phyloP scores from a whole-genome alignment of 768 basidiomycete species.

The Tephrocybe sp. region DNA sequence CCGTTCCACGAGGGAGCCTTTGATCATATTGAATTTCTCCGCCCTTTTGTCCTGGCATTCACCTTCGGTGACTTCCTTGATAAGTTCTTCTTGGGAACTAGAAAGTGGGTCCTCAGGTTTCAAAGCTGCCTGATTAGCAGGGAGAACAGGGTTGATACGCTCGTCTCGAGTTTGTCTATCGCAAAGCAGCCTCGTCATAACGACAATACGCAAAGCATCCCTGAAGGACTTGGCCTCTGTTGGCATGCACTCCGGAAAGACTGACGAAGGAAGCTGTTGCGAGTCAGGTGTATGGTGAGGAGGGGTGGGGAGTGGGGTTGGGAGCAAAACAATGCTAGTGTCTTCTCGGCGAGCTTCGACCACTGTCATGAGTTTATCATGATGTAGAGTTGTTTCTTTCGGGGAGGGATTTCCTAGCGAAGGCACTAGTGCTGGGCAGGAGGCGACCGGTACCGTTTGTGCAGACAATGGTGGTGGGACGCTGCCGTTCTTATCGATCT shows the following conservation, averaged over 20 bases:
- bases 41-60: conserved; percentile 31
- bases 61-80: conserved; percentile 45
- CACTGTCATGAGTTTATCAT: background rate
- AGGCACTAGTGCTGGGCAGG: background rate
- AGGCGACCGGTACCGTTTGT: background rate
- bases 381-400: background rate
- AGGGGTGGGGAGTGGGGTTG: conserved; percentile 10
- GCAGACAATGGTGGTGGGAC: background rate
- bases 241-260: conserved; percentile 33
- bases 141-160: conserved; percentile 59
- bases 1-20: conserved; percentile 49
- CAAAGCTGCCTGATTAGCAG: conserved; percentile 47
- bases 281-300: conserved; percentile 3
- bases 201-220: conserved; percentile 62
- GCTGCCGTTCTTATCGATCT: background rate
- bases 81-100: conserved; percentile 39
- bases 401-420: background rate
- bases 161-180: conserved; percentile 63
- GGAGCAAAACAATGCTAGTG: conserved; percentile 1
- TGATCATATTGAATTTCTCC: conserved; percentile 36
- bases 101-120: conserved; percentile 26
- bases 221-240: conserved; percentile 42
- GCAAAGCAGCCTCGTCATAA: conserved; percentile 57
- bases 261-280: conserved; percentile 7
- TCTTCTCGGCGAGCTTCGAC: background rate